Percentiles rank a stretch among this genome's conserved stretches.
Evolutionary conservation across 73 alveolate species (phyloP).

Genomic region (Paramecium sonneborni): DNA sequence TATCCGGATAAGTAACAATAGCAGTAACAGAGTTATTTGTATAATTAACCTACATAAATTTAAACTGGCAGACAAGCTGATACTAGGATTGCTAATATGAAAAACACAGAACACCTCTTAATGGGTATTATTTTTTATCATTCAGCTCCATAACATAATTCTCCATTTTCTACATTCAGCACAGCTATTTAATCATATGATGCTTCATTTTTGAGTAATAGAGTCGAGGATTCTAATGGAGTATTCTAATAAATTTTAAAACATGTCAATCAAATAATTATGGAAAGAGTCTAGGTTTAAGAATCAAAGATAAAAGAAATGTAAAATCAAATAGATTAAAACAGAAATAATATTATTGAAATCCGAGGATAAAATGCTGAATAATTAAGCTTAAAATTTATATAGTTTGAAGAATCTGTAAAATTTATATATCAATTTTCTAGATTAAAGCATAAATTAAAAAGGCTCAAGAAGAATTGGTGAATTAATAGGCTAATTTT

Average conservation of each 20-base stretch:
- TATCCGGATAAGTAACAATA: not conserved
- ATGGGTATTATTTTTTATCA: not conserved
- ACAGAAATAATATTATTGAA: not conserved
- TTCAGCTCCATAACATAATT: not conserved
- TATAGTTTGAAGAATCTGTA: slow-evolving; percentile 18
- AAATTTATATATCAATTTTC: not conserved
- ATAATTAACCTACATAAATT: not conserved
- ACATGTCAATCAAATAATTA: not conserved
- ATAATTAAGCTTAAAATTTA: not conserved
- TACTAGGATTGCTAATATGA: not conserved
- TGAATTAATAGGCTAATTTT: slow-evolving; percentile 16
- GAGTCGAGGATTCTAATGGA: not conserved
- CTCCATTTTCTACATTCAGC: not conserved
- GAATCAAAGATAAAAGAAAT: not conserved
- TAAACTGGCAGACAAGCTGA: slow-evolving; percentile 18
- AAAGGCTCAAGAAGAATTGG: slow-evolving; percentile 12
- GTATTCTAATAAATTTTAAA: not conserved
- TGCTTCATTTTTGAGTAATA: not conserved
- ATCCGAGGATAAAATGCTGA: not conserved
- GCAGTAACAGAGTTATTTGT: not conserved
- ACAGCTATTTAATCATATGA: slow-evolving; percentile 5
- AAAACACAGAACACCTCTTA: not conserved
- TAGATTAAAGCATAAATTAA: not conserved
- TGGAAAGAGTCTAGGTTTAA: not conserved
- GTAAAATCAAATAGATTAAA: not conserved